phyloP scores from a whole-genome alignment of 441 rosid species.

The Euphorbia corollata region DNA sequence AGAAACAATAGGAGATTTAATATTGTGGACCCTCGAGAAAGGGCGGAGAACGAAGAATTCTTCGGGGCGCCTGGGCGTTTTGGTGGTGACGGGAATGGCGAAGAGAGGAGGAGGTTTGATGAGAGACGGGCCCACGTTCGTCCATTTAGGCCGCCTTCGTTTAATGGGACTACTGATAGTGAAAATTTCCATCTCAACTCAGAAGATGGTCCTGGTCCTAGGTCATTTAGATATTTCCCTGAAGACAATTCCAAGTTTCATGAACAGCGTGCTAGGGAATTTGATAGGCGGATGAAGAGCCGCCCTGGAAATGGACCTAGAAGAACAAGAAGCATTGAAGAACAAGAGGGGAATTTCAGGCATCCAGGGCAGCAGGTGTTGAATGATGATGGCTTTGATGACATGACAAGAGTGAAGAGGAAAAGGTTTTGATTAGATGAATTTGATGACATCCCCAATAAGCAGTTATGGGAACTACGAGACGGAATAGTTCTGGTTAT shows the following conservation, averaged over 20 bases:
- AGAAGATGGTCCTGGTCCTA: slow-evolving; percentile 37
- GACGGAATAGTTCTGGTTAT: slow-evolving; percentile 8
- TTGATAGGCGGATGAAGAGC: slow-evolving; percentile 49
- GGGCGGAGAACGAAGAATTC: slow-evolving; percentile 45
- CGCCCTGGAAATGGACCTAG: slow-evolving; percentile 50
- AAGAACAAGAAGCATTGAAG: slow-evolving; percentile 49
- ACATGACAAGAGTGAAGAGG: slow-evolving; percentile 39
- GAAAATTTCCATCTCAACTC: slow-evolving; percentile 39
- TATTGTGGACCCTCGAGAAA: slow-evolving; percentile 51
- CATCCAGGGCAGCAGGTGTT: slow-evolving; percentile 38
- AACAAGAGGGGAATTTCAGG: slow-evolving; percentile 51
- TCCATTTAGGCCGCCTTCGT: slow-evolving; percentile 48
- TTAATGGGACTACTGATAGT: slow-evolving; percentile 30
- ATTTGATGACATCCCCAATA: slow-evolving; percentile 22
- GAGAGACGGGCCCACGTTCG: slow-evolving; percentile 59
- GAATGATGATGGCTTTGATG: slow-evolving; percentile 49
- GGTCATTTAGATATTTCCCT: slow-evolving; percentile 43
- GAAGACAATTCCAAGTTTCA: slow-evolving; percentile 40
- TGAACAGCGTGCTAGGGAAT: slow-evolving; percentile 53
- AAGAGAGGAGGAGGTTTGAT: slow-evolving; percentile 60
- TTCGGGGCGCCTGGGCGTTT: slow-evolving; percentile 56
- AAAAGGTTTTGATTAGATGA: slow-evolving; percentile 46
- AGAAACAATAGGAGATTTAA: slow-evolving; percentile 53
- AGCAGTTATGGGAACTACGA: neutral
- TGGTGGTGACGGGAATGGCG: slow-evolving; percentile 48